Conservation (phyloP, 2,329 filamentous ascomycete genomes). For the Sporothrix brunneoviolacea region DNA sequence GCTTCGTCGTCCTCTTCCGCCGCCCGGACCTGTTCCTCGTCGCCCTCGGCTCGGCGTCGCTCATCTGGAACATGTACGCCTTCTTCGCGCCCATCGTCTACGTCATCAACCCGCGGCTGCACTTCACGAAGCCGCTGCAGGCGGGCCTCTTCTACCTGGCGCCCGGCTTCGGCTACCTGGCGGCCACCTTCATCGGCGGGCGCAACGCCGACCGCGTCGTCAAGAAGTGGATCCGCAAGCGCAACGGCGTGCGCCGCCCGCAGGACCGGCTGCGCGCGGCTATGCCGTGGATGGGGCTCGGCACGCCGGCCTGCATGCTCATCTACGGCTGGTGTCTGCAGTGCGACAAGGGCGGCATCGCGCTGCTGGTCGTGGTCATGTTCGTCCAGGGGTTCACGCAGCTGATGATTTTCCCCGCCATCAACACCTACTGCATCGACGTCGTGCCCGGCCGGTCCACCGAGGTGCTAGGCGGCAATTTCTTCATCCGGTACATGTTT, state of each 20-base stretch:
- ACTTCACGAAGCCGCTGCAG: conserved; percentile 54
- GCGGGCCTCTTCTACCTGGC: conserved; percentile 64
- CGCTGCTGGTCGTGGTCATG: conserved; percentile 6
- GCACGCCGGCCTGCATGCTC: conserved; percentile 13
- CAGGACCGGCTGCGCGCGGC: conserved; percentile 62
- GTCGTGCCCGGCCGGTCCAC: conserved; percentile 64
- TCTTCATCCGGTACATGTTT: conserved; percentile 68
- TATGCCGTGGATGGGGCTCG: conserved; percentile 51
- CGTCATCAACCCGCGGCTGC: conserved; percentile 62
- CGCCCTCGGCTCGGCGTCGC: too few relatives aligned
- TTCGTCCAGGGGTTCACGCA: conserved; percentile 12
- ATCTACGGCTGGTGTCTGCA: conserved; percentile 13
- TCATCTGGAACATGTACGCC: too few relatives aligned
- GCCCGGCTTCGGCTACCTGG: conserved; percentile 59
- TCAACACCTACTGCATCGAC: conserved; percentile 29
- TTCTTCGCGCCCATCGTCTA: conserved; percentile 62
- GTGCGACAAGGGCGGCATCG: conserved; percentile 7
- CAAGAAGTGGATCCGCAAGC: conserved; percentile 50
- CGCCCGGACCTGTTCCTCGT: conserved; percentile 58
- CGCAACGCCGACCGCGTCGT: conserved; percentile 59
- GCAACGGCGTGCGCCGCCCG: conserved; percentile 51
- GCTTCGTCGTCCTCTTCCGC: conserved; percentile 48
- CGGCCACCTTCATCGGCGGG: conserved; percentile 61
- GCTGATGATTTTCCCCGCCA: conserved; percentile 11
- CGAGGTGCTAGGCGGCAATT: conserved; percentile 73